Percentiles rank a stretch among this genome's conserved stretches.
phyloP scores from a whole-genome alignment of 2,329 filamentous ascomycete genomes.

The Lachnellula cervina region DNA sequence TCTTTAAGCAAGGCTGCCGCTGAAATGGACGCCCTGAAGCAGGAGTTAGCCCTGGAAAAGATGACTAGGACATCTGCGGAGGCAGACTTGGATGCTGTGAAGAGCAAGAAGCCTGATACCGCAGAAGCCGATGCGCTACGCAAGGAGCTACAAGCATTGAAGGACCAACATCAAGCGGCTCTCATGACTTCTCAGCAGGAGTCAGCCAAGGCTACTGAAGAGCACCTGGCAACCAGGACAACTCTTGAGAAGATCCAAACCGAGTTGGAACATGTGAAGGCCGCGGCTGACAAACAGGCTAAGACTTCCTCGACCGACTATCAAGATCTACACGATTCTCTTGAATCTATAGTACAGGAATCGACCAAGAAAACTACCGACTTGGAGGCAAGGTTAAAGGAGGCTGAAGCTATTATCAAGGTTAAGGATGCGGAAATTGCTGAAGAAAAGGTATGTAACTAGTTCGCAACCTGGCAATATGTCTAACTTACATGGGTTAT shows the following conservation, averaged over 20 bases:
- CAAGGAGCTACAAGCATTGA: constrained; percentile 44
- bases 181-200: constrained; percentile 33
- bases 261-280: constrained; percentile 49
- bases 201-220: constrained; percentile 33
- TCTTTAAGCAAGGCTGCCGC: constrained; percentile 18
- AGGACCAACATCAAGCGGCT: constrained; percentile 43
- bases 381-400: constrained; percentile 40
- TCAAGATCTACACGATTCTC: constrained; percentile 57
- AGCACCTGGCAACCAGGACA: constrained; percentile 34
- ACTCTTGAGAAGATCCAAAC: constrained; percentile 43
- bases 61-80: constrained; percentile 34
- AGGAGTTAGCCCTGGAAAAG: background rate
- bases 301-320: constrained; percentile 50
- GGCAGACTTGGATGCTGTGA: constrained; percentile 49
- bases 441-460: constrained; percentile 49
- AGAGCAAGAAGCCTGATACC: constrained; percentile 52
- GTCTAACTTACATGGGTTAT: constrained; percentile 1
- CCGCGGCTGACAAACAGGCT: constrained; percentile 45
- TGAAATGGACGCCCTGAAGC: constrained; percentile 21
- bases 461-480: background rate
- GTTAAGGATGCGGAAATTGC: constrained; percentile 61
- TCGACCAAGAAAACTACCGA: constrained; percentile 36
- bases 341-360: constrained; percentile 57
- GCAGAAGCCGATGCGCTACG: constrained; percentile 50
- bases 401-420: constrained; percentile 30